Evolutionary conservation across 2,329 filamentous ascomycete genomes (phyloP), one percentile per base, ranked within the genome.

Genomic region (Cadophora sp.): DNA sequence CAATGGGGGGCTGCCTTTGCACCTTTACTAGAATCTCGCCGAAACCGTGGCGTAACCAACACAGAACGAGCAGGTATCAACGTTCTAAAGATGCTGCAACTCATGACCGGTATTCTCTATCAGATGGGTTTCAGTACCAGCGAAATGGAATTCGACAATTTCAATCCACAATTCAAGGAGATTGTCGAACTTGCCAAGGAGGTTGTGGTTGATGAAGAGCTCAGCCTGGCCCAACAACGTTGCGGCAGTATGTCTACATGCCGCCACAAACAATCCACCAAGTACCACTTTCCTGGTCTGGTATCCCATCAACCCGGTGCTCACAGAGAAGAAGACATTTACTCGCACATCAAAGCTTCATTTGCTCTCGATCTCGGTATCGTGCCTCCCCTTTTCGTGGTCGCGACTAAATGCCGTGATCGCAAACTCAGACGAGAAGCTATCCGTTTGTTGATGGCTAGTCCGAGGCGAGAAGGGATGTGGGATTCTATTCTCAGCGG

Each of bases 51-150:
- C 0, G 80, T 81, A 1, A 81, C 85, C 45, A 83, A 78, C 69
- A 82, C 81, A 33, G 84, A 88, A 69, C 85, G 86, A 71, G 83
- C 85, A 0, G 87, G 83, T 55, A 88, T 89, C 65, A 82, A 85
- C 5, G 86, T 87, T 13, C 79, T 89, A 6, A 88, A 89, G 71
- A 89, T 89, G 86, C 83, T 83, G 64, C 85, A 88, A 66, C 80
- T 87, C 60, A 89, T 87, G 81, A 82, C 81, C 11, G 79, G 81
- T 55, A 80, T 89, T 41, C 77, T 89, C 6, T 88, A 86, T 70
- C 78, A 84, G 48, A 88, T 88, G 84, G 85, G 85, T 11, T 90
- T 88, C 71, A 85, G 82, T 73, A 83, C 85, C 61, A 84, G 79
- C 55, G 87, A 90, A 73, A 82, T 83, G 62, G 81, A 85, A 43